These are phyloP conservation scores for Gloeopeniophorella convolvens DNA, from an alignment of 768 basidiomycete genomes.

Conservation along the genomic window DNA sequence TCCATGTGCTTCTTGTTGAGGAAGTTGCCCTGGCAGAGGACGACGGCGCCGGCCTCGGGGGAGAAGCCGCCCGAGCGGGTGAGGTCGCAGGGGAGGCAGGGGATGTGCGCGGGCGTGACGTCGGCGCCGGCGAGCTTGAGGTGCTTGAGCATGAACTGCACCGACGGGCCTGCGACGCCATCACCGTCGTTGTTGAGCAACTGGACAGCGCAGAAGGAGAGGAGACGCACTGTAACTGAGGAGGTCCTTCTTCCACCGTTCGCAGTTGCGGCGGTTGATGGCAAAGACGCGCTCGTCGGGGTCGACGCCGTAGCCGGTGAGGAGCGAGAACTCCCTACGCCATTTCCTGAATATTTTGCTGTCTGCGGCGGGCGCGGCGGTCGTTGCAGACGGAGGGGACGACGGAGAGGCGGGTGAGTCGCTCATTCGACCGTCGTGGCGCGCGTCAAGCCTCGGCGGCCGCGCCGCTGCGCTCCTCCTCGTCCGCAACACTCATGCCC, in stretches of 20 bases:
- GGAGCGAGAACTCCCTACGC: constrained; percentile 40
- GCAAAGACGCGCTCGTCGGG: constrained; percentile 36
- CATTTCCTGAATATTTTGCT: constrained; percentile 41
- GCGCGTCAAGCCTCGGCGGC: too few relatives aligned
- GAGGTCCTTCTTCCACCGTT: constrained; percentile 45
- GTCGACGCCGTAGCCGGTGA: constrained; percentile 47
- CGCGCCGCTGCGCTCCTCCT: too few relatives aligned
- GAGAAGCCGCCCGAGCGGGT: constrained; percentile 75
- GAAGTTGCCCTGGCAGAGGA: constrained; percentile 83
- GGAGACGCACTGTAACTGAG: constrained; percentile 39
- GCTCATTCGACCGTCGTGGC: too few relatives aligned
- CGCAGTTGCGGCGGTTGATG: constrained; percentile 38
- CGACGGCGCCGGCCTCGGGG: constrained; percentile 68
- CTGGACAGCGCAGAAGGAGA: neutral
- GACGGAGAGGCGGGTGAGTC: too few relatives aligned
- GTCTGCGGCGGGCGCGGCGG: constrained; percentile 23
- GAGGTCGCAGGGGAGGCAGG: constrained; percentile 79
- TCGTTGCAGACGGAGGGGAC: too few relatives aligned
- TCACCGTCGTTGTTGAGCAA: constrained; percentile 3
- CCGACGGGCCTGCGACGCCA: constrained; percentile 57
- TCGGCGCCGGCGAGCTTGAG: constrained; percentile 68
- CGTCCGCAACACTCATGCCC: neutral
- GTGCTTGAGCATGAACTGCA: constrained; percentile 90
- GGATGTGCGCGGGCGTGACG: constrained; percentile 64
- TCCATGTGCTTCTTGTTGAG: constrained; percentile 84